These are phyloP conservation scores for Aspergillus sergii DNA, from an alignment of 2,329 filamentous ascomycete species.

Conservation along the genomic window DNA sequence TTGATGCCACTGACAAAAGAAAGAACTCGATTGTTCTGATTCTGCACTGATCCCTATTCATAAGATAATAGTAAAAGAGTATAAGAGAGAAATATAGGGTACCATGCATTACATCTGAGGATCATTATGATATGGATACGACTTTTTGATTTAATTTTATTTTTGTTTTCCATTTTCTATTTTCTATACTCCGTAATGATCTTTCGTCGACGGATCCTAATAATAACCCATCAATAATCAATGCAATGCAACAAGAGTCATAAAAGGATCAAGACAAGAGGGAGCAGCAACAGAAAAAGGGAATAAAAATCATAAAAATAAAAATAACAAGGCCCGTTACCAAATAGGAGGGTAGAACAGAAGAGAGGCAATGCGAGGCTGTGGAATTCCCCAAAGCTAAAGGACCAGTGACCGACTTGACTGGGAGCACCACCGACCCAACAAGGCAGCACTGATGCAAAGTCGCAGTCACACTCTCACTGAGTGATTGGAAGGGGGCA, in stretches of 20 bases:
- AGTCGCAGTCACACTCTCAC: conserved; percentile 14
- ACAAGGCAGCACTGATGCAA: conserved; percentile 15
- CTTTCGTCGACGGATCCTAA: not conserved
- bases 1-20: not conserved
- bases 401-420: conserved; percentile 4
- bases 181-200: not conserved
- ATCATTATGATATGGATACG: not conserved
- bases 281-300: not conserved
- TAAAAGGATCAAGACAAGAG: not conserved
- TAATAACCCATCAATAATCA: conserved; percentile 4
- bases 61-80: not conserved
- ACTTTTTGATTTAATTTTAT: not conserved
- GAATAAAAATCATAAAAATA: not conserved
- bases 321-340: not conserved
- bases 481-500: not conserved
- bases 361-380: conserved; percentile 1
- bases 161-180: not conserved
- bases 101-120: not conserved
- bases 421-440: not conserved
- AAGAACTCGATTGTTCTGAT: not conserved
- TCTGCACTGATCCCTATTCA: not conserved
- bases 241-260: not conserved
- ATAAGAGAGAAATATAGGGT: not conserved
- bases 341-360: conserved; percentile 3
- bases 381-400: conserved; percentile 2